A percentile compares a stretch with the other conserved stretches of the same genome.
These are phyloP conservation scores for Linderniella brevidens DNA, from an alignment of 257 asterid species.

Conservation along the genomic window DNA sequence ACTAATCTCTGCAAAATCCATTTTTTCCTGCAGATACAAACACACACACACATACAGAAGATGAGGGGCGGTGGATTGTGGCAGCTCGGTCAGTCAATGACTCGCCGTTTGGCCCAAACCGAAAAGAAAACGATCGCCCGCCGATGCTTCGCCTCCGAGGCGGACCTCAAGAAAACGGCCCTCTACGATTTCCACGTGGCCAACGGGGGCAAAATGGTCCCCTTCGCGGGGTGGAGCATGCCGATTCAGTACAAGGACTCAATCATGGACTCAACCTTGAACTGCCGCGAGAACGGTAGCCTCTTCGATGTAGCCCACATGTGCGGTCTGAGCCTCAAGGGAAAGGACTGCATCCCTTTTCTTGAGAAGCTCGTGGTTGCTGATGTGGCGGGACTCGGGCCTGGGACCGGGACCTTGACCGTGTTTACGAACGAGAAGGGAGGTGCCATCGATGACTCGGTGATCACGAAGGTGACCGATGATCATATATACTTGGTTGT, in stretches of 20 bases:
- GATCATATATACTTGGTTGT: slow-evolving; percentile 85
- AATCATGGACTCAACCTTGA: slow-evolving; percentile 86
- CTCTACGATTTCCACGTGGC: slow-evolving; percentile 85
- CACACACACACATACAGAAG: slow-evolving; percentile 19
- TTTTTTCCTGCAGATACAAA: too few relatives aligned
- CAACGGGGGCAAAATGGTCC: slow-evolving; percentile 96
- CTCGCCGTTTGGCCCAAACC: slow-evolving; percentile 61
- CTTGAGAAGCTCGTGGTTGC: slow-evolving; percentile 92
- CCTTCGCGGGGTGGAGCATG: slow-evolving; percentile 99
- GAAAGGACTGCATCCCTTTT: slow-evolving; percentile 75
- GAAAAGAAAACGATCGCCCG: slow-evolving; percentile 59
- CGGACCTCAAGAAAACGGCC: slow-evolving; percentile 90
- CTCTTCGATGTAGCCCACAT: slow-evolving; percentile 93
- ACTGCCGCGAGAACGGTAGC: slow-evolving; percentile 90
- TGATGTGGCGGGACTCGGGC: slow-evolving; percentile 88
- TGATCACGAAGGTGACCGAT: slow-evolving; percentile 70
- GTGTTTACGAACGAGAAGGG: slow-evolving; percentile 97
- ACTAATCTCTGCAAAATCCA: too few relatives aligned
- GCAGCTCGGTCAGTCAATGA: slow-evolving; percentile 91
- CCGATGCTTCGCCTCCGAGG: slow-evolving; percentile 79
- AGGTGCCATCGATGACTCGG: slow-evolving; percentile 94
- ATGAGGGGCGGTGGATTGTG: slow-evolving; percentile 92
- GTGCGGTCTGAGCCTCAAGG: slow-evolving; percentile 97
- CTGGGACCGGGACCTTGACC: slow-evolving; percentile 76
- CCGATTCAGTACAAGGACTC: slow-evolving; percentile 99